Percentiles rank a stretch among this genome's conserved stretches.
Conservation (phyloP, 257 asterid genomes). For the Solanum appendiculatum region DNA sequence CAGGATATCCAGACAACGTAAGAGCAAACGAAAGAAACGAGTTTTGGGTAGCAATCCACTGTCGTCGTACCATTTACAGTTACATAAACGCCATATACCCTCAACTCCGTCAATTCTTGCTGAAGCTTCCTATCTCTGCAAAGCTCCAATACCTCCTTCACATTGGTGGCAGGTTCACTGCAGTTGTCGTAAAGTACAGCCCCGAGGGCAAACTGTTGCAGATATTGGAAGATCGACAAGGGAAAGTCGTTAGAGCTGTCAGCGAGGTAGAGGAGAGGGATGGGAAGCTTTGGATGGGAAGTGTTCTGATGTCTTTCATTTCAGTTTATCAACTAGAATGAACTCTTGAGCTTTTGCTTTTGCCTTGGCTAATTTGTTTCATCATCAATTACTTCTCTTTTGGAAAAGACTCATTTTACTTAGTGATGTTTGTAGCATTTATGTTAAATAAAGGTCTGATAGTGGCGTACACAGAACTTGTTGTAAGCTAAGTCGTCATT, state of each 20-base stretch:
- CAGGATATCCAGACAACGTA: constrained; percentile 81
- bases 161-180: constrained; percentile 69
- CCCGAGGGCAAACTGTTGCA: constrained; percentile 65
- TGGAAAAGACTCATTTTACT: not conserved
- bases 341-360: not conserved
- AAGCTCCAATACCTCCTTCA: constrained; percentile 62
- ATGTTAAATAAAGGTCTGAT: not conserved
- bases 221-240: constrained; percentile 66
- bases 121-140: constrained; percentile 69
- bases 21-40: constrained; percentile 71
- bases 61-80: constrained; percentile 55
- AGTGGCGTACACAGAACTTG: not conserved
- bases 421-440: not conserved
- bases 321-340: constrained; percentile 55
- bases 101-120: constrained; percentile 32
- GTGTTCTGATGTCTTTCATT: constrained; percentile 73
- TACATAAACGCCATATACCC: constrained; percentile 43
- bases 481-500: not conserved
- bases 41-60: constrained; percentile 86
- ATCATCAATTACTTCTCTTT: not conserved
- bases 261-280: constrained; percentile 92
- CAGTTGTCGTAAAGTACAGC: constrained; percentile 52
- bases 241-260: constrained; percentile 72
- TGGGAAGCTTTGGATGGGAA: constrained; percentile 94
- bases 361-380: not conserved